phyloP scores from a whole-genome alignment of 2,329 filamentous ascomycete species.

The Emmonsiellopsis sp. region DNA sequence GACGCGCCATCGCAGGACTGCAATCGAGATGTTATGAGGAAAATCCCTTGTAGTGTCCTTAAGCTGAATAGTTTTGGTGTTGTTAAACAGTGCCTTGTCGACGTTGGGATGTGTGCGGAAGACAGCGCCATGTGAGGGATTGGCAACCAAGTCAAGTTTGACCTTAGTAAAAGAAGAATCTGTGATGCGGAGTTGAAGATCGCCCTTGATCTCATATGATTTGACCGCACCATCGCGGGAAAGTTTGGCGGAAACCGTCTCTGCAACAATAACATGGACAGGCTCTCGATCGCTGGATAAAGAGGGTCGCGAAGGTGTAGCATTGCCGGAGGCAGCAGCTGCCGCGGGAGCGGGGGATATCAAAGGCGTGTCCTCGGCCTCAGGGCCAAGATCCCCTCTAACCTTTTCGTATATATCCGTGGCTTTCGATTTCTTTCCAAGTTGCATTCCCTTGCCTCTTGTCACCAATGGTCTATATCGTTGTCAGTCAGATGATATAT shows the following conservation, averaged over 20 bases:
- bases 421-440: slow-evolving; percentile 97
- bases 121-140: slow-evolving; percentile 72
- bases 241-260: slow-evolving; percentile 82
- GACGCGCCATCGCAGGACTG: slow-evolving; percentile 79
- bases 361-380: slow-evolving; percentile 68
- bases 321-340: slow-evolving; percentile 40
- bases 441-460: slow-evolving; percentile 96
- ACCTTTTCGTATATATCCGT: slow-evolving; percentile 97
- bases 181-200: slow-evolving; percentile 81
- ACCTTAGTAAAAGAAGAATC: slow-evolving; percentile 85
- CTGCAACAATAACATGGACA: slow-evolving; percentile 78
- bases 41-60: slow-evolving; percentile 82
- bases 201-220: slow-evolving; percentile 81
- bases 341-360: slow-evolving; percentile 49
- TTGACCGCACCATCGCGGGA: slow-evolving; percentile 80
- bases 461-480: slow-evolving; percentile 44
- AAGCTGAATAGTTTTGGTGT: slow-evolving; percentile 75
- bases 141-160: slow-evolving; percentile 70
- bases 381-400: slow-evolving; percentile 78
- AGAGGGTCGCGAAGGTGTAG: slow-evolving; percentile 48
- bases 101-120: slow-evolving; percentile 96
- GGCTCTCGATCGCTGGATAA: slow-evolving; percentile 69
- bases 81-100: slow-evolving; percentile 78
- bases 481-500: neutral
- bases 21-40: slow-evolving; percentile 87